Percentiles rank a stretch among this genome's conserved stretches.
These are phyloP conservation scores for Phytophthora chlamydospora DNA, from an alignment of 352 stramenopile species.

Conservation along the genomic window DNA sequence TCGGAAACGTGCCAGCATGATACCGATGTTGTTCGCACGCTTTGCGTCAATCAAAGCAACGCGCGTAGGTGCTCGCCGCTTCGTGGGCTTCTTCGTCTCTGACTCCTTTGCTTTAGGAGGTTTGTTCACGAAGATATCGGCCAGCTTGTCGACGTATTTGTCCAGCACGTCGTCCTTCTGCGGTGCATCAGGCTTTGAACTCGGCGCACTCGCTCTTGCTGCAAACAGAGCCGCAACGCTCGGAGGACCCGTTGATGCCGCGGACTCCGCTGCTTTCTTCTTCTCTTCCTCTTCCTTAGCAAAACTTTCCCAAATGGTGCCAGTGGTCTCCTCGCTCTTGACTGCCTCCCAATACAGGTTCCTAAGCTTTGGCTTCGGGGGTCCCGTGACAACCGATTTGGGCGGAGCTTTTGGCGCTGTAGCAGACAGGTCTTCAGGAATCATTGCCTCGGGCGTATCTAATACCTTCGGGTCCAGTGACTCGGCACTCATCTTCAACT, in stretches of 20 bases:
- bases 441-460: conserved; percentile 81
- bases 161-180: conserved; percentile 61
- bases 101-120: conserved; percentile 61
- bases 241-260: conserved; percentile 18
- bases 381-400: conserved; percentile 46
- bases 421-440: conserved; percentile 49
- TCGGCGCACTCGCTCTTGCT: conserved; percentile 29
- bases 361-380: conserved; percentile 80
- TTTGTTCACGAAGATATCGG: conserved; percentile 87
- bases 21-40: conserved; percentile 87
- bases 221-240: conserved; percentile 52
- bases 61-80: conserved; percentile 69
- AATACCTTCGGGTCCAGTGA: conserved; percentile 90
- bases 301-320: conserved; percentile 84
- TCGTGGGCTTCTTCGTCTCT: conserved; percentile 56
- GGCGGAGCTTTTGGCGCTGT: conserved; percentile 25
- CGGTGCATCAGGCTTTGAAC: conserved; percentile 12
- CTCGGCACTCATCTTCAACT: conserved; percentile 93
- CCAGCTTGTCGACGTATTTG: conserved; percentile 71
- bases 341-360: conserved; percentile 88
- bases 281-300: conserved; percentile 40
- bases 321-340: conserved; percentile 54
- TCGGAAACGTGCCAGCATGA: conserved; percentile 87
- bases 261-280: conserved; percentile 13
- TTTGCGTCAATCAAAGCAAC: conserved; percentile 86